Percentiles rank a stretch among this genome's conserved stretches.
phyloP scores from a whole-genome alignment of 306 rosid species.

The peach (Prunus persica) region DNA sequence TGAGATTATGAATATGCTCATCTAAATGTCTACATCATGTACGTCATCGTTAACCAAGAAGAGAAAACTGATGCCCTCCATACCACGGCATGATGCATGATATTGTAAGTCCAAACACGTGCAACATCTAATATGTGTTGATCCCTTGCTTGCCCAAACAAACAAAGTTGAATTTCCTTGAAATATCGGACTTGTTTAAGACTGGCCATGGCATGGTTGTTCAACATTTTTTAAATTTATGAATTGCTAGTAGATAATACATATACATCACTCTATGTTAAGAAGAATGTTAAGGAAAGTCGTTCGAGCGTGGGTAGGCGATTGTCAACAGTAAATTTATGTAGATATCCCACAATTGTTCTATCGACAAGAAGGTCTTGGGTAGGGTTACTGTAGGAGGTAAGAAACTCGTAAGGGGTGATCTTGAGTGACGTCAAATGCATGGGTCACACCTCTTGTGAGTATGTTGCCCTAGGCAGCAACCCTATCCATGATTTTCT shows the following conservation, averaged over 20 bases:
- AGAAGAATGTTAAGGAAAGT: not conserved
- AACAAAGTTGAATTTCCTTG: not conserved
- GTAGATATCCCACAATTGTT: not conserved
- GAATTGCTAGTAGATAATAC: not conserved
- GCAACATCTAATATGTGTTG: no score
- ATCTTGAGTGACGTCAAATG: no score
- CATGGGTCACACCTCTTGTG: no score
- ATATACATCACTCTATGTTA: not conserved
- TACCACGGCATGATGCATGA: not conserved
- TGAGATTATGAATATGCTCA: no score
- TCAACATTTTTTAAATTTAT: not conserved
- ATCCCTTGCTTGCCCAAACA: not conserved
- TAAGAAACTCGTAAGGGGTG: no score
- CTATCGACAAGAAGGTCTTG: no score
- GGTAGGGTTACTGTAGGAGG: no score
- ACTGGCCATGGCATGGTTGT: not conserved
- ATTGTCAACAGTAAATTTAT: not conserved
- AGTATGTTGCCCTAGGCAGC: no score
- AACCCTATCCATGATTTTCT: no score
- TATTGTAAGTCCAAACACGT: not conserved
- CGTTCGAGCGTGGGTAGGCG: not conserved
- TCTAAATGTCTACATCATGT: no score
- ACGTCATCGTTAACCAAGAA: no score
- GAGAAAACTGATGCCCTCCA: no score
- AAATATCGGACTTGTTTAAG: not conserved